Base-by-base conservation (phyloP, 1,284 basidiomycete genomes). In the Boletellus deceptivus region DNA sequence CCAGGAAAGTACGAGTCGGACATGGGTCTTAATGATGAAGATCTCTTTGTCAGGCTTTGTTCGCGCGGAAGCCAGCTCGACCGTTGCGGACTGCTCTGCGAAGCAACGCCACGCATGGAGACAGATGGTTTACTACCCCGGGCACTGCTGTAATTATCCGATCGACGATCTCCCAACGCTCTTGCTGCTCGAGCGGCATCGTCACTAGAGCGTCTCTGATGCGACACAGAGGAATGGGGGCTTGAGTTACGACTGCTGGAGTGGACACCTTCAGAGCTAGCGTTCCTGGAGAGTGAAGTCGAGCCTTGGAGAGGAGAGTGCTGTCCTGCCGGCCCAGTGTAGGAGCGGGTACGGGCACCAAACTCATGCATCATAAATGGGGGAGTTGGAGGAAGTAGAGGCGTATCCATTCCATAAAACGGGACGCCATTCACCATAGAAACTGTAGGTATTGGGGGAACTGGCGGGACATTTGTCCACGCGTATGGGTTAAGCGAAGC, bases 351-450 rank as follows among this genome's bases (percentile, higher is more conserved):
- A 33, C 64, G 69, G 24, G 42, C 20, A n/a, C 71, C 70, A 37
- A 68, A 72, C 46, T 81, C 75, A 55, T 80, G 79, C 70, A 83
- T 75, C 83, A 89, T 87, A 67, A 89, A 89, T 14, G 86, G 85
- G 25, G 86, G 78, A 1, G 80, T 75, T 2, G 86, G 86, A n/a
- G 86, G 86, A 33, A 89, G 73, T 11, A 89, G 71, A 11, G 86
- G 84, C 77, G 80, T 79, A 44, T 81, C 77, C 64, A 75, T 64
- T 56, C 66, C 67, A 50, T 69, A 73, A 34, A 70, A 62, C 46
- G 70, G 69, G 38, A 71, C 56, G 38, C 67, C 60, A 24, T 62
- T 61, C 56, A 73, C 61, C 44, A 50, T 59, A 16, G 67, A 55
- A 41, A 58, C 39, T n/a, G 20, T 18, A 22, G 65, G 70, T 43